Evolutionary conservation across 108 stramenopile genomes (phyloP).

Genomic region (Fistulifera pelliculosa): DNA sequence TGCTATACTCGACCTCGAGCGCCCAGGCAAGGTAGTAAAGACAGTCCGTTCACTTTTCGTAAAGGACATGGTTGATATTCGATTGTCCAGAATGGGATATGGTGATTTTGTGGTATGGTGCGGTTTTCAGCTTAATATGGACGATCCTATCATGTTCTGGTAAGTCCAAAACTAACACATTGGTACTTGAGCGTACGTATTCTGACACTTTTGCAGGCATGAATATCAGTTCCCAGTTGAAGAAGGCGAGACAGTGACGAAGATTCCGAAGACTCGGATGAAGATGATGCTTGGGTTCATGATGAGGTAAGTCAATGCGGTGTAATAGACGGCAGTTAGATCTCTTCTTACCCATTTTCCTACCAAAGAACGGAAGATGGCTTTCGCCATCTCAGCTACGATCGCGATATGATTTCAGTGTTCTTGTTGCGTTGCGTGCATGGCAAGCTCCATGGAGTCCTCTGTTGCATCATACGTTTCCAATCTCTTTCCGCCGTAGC

Average conservation of each 20-base stretch:
- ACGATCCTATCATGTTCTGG: constrained; percentile 19
- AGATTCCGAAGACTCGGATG: constrained; percentile 13
- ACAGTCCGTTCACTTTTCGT: constrained; percentile 29
- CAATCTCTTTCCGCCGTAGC: constrained; percentile 18
- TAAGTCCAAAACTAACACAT: too few relatives aligned
- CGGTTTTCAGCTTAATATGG: constrained; percentile 15
- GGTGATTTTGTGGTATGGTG: constrained; percentile 43
- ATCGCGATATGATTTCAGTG: neutral
- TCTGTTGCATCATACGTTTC: constrained; percentile 30
- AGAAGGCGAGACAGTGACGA: constrained; percentile 3
- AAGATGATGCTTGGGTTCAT: constrained; percentile 16
- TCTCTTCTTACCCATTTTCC: too few relatives aligned
- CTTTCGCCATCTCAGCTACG: neutral
- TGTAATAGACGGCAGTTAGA: neutral
- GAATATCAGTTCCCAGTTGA: neutral
- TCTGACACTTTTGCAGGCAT: constrained; percentile 1
- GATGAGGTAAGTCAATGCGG: constrained; percentile 15
- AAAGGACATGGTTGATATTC: constrained; percentile 40
- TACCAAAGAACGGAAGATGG: neutral
- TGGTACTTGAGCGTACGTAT: too few relatives aligned
- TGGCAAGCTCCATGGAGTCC: constrained; percentile 42
- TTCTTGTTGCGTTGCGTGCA: constrained; percentile 9
- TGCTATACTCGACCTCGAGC: constrained; percentile 1
- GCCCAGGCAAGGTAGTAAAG: constrained; percentile 21
- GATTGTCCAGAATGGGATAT: constrained; percentile 35